Percentiles rank a stretch among this genome's conserved stretches.
These are phyloP conservation scores for Apiospora pterosperma DNA, from an alignment of 2,329 filamentous ascomycete species.

Conservation along the genomic window DNA sequence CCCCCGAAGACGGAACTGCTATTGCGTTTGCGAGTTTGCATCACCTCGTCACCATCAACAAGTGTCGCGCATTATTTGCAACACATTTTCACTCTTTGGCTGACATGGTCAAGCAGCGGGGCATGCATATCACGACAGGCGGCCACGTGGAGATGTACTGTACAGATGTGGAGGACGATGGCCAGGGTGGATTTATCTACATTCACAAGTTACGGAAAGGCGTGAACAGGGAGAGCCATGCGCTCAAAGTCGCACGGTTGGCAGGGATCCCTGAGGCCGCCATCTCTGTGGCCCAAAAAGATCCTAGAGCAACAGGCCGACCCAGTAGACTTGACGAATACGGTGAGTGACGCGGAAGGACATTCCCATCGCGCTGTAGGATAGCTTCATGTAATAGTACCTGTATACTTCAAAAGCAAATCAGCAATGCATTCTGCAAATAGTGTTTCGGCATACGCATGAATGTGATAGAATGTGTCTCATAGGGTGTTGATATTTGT, in stretches of 20 bases:
- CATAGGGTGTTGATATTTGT: slow-evolving; percentile 55
- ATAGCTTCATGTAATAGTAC: background rate
- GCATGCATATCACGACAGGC: slow-evolving; percentile 31
- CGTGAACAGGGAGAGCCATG: slow-evolving; percentile 84
- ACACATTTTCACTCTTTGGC: slow-evolving; percentile 89
- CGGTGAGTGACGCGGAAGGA: background rate
- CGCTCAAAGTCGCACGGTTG: slow-evolving; percentile 86
- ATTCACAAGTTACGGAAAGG: slow-evolving; percentile 78
- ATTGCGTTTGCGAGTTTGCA: slow-evolving; percentile 86
- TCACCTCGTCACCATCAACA: slow-evolving; percentile 75
- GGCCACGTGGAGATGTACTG: slow-evolving; percentile 70
- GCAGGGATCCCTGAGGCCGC: slow-evolving; percentile 77
- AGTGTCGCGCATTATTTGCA: slow-evolving; percentile 81
- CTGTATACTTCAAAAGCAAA: background rate
- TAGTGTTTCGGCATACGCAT: background rate
- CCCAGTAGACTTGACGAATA: background rate
- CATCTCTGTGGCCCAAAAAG: slow-evolving; percentile 61
- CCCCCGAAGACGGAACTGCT: slow-evolving; percentile 85
- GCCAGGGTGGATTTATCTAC: slow-evolving; percentile 72
- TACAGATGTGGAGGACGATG: slow-evolving; percentile 80
- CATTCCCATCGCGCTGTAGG: background rate
- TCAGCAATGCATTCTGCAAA: background rate
- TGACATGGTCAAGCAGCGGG: slow-evolving; percentile 64
- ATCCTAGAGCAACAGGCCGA: slow-evolving; percentile 41
- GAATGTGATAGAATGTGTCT: slow-evolving; percentile 33